Percentiles rank a stretch among this genome's conserved stretches.
These are phyloP conservation scores for Trichoderma orchidacearum DNA, from an alignment of 495 filamentous ascomycete genomes.

Conservation along the genomic window DNA sequence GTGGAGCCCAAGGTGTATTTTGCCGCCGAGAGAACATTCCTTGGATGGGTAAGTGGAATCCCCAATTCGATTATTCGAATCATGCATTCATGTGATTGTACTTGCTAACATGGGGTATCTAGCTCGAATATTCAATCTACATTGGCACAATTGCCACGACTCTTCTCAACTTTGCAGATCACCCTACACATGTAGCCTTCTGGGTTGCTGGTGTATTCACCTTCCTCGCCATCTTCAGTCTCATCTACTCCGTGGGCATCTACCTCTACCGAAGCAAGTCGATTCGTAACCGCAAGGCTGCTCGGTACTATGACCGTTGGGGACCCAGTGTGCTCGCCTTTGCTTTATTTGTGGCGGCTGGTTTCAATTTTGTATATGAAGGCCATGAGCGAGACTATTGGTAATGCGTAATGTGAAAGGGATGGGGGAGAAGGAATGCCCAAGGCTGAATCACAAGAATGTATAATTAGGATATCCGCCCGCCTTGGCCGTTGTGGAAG, in stretches of 20 bases:
- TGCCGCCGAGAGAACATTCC: slow-evolving; percentile 87
- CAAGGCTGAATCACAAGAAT: neutral
- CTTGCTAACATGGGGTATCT: slow-evolving; percentile 6
- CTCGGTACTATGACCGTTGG: slow-evolving; percentile 80
- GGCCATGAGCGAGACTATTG: slow-evolving; percentile 23
- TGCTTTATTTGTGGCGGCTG: slow-evolving; percentile 56
- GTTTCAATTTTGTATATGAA: slow-evolving; percentile 64
- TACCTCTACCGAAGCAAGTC: slow-evolving; percentile 80
- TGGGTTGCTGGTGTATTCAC: slow-evolving; percentile 67
- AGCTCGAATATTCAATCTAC: slow-evolving; percentile 90
- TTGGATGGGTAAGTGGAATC: slow-evolving; percentile 58
- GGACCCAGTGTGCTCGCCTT: slow-evolving; percentile 73
- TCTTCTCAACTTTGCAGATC: slow-evolving; percentile 69
- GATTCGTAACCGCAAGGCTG: slow-evolving; percentile 66
- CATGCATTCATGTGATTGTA: neutral
- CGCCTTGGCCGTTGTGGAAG: no score
- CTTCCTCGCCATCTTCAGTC: slow-evolving; percentile 54
- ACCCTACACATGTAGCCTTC: slow-evolving; percentile 38
- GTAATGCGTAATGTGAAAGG: no score
- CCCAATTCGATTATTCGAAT: neutral
- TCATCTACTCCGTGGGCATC: slow-evolving; percentile 66
- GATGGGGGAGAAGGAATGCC: no score
- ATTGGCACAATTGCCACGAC: slow-evolving; percentile 84
- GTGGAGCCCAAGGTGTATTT: slow-evolving; percentile 98
- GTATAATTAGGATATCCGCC: neutral